Conservation (phyloP, 2,329 filamentous ascomycete species). For the Colletotrichum coccodes region DNA sequence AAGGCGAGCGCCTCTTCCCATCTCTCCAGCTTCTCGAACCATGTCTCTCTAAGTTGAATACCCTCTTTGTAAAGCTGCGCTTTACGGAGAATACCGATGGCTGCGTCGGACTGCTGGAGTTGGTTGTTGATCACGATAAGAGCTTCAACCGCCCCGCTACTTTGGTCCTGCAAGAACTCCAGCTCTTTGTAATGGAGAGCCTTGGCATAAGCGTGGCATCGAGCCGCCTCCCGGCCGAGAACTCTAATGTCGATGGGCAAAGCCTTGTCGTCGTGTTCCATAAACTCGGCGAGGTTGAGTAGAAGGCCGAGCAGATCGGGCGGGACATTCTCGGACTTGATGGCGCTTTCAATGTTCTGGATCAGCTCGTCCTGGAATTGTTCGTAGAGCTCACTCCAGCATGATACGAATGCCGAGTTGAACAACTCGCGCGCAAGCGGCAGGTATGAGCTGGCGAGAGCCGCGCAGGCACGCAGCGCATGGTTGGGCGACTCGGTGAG, state of each 20-base stretch:
- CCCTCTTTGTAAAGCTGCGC: constrained; percentile 93
- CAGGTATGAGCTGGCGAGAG: constrained; percentile 88
- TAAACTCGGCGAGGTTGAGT: constrained; percentile 97
- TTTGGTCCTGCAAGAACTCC: constrained; percentile 98
- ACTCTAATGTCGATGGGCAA: constrained; percentile 97
- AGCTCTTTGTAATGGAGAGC: constrained; percentile 98
- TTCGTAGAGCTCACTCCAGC: constrained; percentile 97
- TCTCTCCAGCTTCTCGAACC: constrained; percentile 97
- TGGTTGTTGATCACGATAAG: constrained; percentile 99
- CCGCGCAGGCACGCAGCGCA: constrained; percentile 91
- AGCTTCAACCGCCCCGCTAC: constrained; percentile 93
- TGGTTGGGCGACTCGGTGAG: constrained; percentile 97
- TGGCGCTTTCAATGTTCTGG: constrained; percentile 92
- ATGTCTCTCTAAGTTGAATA: constrained; percentile 95
- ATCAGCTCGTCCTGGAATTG: constrained; percentile 98
- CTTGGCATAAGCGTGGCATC: constrained; percentile 98
- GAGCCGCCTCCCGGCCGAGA: constrained; percentile 91
- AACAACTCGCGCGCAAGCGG: constrained; percentile 94
- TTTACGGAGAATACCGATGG: constrained; percentile 96
- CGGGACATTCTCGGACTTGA: constrained; percentile 94
- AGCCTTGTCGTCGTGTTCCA: constrained; percentile 99
- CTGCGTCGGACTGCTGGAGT: constrained; percentile 96
- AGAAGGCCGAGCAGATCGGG: constrained; percentile 95
- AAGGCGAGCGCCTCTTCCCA: constrained; percentile 97
- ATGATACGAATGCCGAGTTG: constrained; percentile 98